Conservation (phyloP, 768 basidiomycete species). For the Coprinopsis marcescibilis region DNA sequence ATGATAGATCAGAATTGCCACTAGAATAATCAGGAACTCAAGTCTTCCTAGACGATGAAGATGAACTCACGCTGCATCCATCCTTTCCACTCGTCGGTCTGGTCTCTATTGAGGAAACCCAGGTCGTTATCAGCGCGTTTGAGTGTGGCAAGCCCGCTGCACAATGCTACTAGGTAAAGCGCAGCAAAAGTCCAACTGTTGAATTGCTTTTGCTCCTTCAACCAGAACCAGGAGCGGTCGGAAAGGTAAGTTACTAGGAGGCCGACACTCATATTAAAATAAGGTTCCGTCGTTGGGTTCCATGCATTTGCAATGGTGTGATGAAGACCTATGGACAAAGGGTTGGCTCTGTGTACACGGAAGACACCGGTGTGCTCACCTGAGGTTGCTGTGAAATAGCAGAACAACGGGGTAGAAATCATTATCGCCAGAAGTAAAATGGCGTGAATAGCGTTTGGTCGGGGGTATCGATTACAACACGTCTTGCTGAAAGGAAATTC, state of each 20-base stretch:
- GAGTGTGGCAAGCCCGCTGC: slow-evolving; percentile 56
- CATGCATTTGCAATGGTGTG: neutral
- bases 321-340: neutral
- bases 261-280: slow-evolving; percentile 13
- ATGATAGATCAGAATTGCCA: slow-evolving; percentile 89
- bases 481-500: slow-evolving; percentile 66
- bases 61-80: slow-evolving; percentile 87
- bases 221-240: slow-evolving; percentile 82
- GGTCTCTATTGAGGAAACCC: slow-evolving; percentile 86
- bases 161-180: slow-evolving; percentile 49
- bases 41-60: neutral
- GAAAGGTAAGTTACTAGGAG: slow-evolving; percentile 60
- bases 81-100: slow-evolving; percentile 97
- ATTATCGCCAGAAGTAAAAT: slow-evolving; percentile 43
- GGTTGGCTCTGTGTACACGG: neutral
- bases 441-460: slow-evolving; percentile 51
- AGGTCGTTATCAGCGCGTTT: slow-evolving; percentile 74
- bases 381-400: slow-evolving; percentile 22
- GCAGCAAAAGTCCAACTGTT: slow-evolving; percentile 60
- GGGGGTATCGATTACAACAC: slow-evolving; percentile 76
- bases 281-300: neutral
- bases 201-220: slow-evolving; percentile 87
- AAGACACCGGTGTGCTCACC: neutral
- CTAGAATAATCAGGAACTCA: slow-evolving; percentile 30
- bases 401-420: slow-evolving; percentile 46